Evolutionary conservation across 2,329 filamentous ascomycete genomes (phyloP), one percentile per base, ranked within the genome.

Genomic region (Fusarium bactridioides): DNA sequence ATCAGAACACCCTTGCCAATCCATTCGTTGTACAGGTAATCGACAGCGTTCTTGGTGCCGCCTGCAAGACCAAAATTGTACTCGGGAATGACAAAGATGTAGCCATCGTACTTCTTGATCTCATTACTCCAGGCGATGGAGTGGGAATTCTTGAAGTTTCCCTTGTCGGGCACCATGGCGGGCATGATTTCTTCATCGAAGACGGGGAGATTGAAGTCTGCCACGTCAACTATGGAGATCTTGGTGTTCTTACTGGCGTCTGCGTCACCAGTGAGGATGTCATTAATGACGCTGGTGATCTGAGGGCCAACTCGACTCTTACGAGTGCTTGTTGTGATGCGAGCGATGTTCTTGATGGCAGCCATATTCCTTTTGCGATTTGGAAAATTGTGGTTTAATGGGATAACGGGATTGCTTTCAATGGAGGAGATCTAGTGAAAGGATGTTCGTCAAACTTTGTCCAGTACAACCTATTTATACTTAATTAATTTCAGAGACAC

Each of bases 41-140:
- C 89, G 61, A 91, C 84, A 10, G 89, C 88, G 75, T 90, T 91
- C 81, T 91, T 91, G 54, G 88, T 79, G 11, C 81, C 83, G 1
- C 85, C 88, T 0, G 88, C 81, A 10, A 89, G 79, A 29, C 86
- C 84, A 76, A 81, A 86, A 80, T 91, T 90, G 76, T 90, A 91
- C 77, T 88, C 84, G 4, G 85, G 83, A n/a, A 84, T 82, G 47
- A 88, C 83, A 53, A 88, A 79, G 38, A 89, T 76, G 76, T 86
- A 87, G 21, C 76, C 86, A 54, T 85, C 82, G 77, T 85, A 81
- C 31, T 78, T 77, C n/a, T 77, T 70, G 43, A 88, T 84, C 67
- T 82, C 81, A 9, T 74, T 75, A 37, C 80, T 84, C 86, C 87
- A 88, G 2, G 76, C 78, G n/a, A 79, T 80, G 38, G 82, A 82